Evolutionary conservation across 116 monocot genomes (phyloP), one percentile per base, ranked within the genome.

Genomic region (Papilionanthe hybrid): DNA sequence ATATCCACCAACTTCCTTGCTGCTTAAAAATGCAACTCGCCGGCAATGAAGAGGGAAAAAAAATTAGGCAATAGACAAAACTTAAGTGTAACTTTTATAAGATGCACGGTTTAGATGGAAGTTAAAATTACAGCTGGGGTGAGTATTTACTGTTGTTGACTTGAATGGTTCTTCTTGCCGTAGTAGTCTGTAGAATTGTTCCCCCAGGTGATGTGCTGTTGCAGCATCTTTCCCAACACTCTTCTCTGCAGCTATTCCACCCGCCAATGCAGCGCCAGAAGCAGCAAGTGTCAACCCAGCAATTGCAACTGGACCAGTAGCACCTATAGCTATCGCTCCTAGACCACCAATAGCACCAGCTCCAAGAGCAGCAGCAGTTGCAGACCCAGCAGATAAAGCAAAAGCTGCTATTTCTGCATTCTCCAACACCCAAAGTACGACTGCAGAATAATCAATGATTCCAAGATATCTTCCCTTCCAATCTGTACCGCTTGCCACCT

Each of bases 381-480:
- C 91, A 42, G 92, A 87, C 11, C 91, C 91, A 23, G 84, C 87
- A 19, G 92, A 84, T 27, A 97, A 57, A 32, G 90, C 81, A 75
- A 91, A 81, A 78, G 91, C 83, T 25, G 92, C 94, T 45, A 92
- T 82, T 80, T 92, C 94, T 37, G 91, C 91, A 84, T 98, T 94
- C 63, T 94, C 94, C 68, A 98, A 55, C 66, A 98, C 87, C 94
- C 98, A 98, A 1, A 89, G 79, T 76, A 98, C 45, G 56, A 98
- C 83, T 72, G 93, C 91, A 76, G 91, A 86, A 79, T 98, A 94
- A 85, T 94, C 93, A 6, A 98, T 80, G 56, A 98, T 82, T 27
- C 94, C 98, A 67, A 98, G 79, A 78, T 94, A 98, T 58, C 87
- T 87, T 23, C 74, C 77, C 47, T 77, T 88, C 91, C 91, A 98